Evolutionary conservation across 108 stramenopile species (phyloP), one percentile per base, ranked within the genome.

Genomic region (Cyclotella kingstonii): DNA sequence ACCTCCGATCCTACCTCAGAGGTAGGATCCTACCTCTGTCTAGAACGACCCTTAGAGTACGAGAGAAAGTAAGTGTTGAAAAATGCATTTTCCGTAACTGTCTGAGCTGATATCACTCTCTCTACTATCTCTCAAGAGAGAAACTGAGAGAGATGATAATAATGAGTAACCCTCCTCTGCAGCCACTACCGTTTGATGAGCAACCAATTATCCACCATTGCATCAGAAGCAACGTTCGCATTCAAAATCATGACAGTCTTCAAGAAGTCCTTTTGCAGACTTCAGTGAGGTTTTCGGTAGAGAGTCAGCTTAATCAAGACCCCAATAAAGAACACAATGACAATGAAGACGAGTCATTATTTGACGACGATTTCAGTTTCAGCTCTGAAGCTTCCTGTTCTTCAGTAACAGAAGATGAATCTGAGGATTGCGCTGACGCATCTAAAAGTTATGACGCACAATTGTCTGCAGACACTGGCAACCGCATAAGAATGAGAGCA

Each of bases 241-340:
- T 62, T n/a, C 47, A 62, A 62, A 50, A 49, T 38, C 60, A 62
- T 6, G 47, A 44, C 22, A 2, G 3, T 19, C 36, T 62, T 35
- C 47, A 62, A 28, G 47, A 62, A 49, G 60, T 62, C 5, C 19
- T 49, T 7, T 49, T 62, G 38, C 30, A 49, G 44, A 62, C 60
- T 8, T 35, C 47, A 0, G 47, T 62, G 9, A 26, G 34, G 31
- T 33, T 23, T 18, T 38, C 60, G 25, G 60, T 62, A 23, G 60
- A 62, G 11, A 49, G 47, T 43, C 31, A 33, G 21, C 43, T 60
- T 4, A 46, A 44, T 19, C 58, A 1, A 15, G 44, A 36, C 36
- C 36, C 7, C 11, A 11, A 36, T 11, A 36, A 7, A 6, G n/a
- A 41, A 7, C 11, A 41, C 55, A 31, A 19, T 25, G 47, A 28